Percentiles rank a stretch among this genome's conserved stretches.
Evolutionary conservation across 164 flowering plant species (phyloP).

Genomic region (Annona squamosa): DNA sequence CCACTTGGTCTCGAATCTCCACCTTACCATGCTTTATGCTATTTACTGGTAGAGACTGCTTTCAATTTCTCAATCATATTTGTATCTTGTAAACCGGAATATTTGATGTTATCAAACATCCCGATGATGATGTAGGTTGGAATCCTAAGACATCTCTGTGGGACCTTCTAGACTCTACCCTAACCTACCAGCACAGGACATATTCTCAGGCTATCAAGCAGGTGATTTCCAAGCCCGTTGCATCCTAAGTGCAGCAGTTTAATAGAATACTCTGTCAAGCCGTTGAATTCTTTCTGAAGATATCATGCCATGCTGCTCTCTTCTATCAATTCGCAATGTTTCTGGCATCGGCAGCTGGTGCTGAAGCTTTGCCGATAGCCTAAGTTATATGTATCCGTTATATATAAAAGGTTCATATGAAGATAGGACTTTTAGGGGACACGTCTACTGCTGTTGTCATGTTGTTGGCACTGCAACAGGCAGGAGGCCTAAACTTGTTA

Average conservation of each 20-base stretch:
- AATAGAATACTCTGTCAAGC: not conserved
- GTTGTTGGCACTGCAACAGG: not conserved
- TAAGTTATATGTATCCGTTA: not conserved
- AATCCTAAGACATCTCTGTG: constrained; percentile 92
- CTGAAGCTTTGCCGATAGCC: not conserved
- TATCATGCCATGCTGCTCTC: not conserved
- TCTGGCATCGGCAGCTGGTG: not conserved
- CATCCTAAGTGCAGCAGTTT: constrained; percentile 19
- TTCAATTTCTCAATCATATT: too few species aligned
- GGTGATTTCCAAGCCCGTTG: constrained; percentile 56
- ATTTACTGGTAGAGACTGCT: too few species aligned
- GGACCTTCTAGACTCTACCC: constrained; percentile 93
- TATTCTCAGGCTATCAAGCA: constrained; percentile 83
- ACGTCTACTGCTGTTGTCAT: not conserved
- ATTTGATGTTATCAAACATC: too few species aligned
- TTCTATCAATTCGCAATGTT: not conserved
- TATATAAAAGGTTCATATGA: not conserved
- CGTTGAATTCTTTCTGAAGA: not conserved
- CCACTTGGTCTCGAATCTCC: too few species aligned
- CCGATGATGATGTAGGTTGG: constrained; percentile 53
- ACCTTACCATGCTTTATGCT: too few species aligned
- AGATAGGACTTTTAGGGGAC: not conserved
- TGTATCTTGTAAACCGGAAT: too few species aligned
- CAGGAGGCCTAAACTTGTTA: not conserved
- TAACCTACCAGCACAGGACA: constrained; percentile 95